Conservation (phyloP, 2,329 filamentous ascomycete genomes). For the Apiospora koreana region DNA sequence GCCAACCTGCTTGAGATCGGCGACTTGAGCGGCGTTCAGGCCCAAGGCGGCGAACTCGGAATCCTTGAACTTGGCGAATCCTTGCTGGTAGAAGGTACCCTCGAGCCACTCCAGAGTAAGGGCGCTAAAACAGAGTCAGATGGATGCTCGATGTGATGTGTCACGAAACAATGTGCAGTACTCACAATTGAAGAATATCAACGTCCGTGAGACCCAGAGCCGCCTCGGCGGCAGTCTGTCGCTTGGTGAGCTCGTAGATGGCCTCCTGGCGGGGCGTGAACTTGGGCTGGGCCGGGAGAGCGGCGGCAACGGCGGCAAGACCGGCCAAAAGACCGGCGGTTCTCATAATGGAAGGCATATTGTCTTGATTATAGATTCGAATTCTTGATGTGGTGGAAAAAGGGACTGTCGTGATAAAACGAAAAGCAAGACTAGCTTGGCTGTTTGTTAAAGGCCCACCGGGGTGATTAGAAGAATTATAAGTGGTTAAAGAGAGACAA, state of each 20-base stretch:
- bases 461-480: constrained; percentile 30
- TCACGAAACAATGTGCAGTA: constrained; percentile 12
- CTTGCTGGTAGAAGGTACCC: constrained; percentile 70
- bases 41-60: constrained; percentile 66
- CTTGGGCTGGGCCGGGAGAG: constrained; percentile 46
- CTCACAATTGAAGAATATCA: constrained; percentile 62
- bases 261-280: constrained; percentile 45
- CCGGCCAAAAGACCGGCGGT: constrained; percentile 41
- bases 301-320: constrained; percentile 47
- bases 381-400: constrained; percentile 20
- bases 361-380: constrained; percentile 30
- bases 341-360: constrained; percentile 51
- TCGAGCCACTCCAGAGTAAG: constrained; percentile 76
- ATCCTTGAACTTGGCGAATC: constrained; percentile 66
- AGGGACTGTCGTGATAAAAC: constrained; percentile 18
- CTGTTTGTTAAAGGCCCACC: constrained; percentile 35
- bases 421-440: constrained; percentile 42
- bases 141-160: not conserved
- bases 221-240: constrained; percentile 50
- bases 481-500: constrained; percentile 34
- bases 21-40: constrained; percentile 54
- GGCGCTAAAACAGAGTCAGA: constrained; percentile 46
- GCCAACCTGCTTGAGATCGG: constrained; percentile 63
- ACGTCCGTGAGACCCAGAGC: constrained; percentile 51
- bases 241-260: constrained; percentile 49